A percentile compares a stretch with the other conserved stretches of the same genome.
Conservation (phyloP, 805 yeast species). For the Yarrowia yakushimensis region DNA sequence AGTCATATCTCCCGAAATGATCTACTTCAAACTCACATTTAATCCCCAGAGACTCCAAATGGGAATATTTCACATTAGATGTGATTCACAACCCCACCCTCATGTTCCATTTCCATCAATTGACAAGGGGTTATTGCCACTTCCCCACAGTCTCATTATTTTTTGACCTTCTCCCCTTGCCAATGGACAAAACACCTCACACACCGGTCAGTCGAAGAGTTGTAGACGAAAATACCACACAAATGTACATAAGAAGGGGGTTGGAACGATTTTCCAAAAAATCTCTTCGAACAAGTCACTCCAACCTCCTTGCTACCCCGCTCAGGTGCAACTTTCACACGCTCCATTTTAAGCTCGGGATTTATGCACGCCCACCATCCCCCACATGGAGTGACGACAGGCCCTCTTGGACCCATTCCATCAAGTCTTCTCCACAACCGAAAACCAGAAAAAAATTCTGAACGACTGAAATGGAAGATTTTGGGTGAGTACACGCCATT, state of each 20-base stretch:
- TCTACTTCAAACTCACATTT: too few species aligned
- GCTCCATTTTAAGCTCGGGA: neutral
- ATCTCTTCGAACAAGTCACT: neutral
- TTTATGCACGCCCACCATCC: neutral
- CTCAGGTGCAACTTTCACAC: constrained; percentile 6
- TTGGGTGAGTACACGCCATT: constrained; percentile 29
- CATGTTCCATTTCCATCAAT: too few species aligned
- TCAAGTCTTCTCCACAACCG: neutral
- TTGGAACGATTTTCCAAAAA: neutral
- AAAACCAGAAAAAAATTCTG: neutral
- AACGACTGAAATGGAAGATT: constrained; percentile 28
- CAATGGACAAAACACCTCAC: neutral
- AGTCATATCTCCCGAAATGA: too few species aligned
- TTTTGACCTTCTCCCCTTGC: too few species aligned
- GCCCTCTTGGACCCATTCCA: neutral
- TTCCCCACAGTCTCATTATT: too few species aligned
- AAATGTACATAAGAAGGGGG: neutral
- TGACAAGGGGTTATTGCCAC: too few species aligned
- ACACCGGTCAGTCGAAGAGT: neutral
- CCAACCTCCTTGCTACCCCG: neutral
- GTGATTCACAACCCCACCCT: too few species aligned
- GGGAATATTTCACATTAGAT: too few species aligned
- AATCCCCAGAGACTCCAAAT: too few species aligned
- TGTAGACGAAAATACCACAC: neutral
- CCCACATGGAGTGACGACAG: constrained; percentile 10